phyloP scores from a whole-genome alignment of 225 moss, liverwort and hornwort genomes.

The Asterella californica region DNA sequence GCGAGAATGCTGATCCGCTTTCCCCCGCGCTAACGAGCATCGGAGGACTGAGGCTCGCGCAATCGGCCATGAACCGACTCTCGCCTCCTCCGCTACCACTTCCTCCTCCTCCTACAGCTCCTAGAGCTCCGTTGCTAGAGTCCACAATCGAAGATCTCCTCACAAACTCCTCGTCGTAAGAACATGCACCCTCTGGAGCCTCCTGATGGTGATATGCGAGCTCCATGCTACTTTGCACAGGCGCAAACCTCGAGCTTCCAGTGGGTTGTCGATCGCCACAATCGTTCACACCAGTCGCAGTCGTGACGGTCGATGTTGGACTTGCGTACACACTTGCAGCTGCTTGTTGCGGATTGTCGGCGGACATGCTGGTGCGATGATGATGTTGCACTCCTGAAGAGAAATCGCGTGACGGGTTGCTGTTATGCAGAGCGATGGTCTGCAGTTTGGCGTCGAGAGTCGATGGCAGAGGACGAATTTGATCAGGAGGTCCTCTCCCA shows the following conservation, averaged over 20 bases:
- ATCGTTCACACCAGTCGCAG: conserved; percentile 8
- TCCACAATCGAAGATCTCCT: conserved; percentile 1
- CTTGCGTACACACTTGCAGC: conserved; percentile 7
- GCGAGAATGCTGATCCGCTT: conserved; percentile 32
- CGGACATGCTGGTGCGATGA: not conserved
- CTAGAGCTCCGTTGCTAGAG: not conserved
- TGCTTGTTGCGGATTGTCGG: not conserved
- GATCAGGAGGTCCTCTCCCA: conserved; percentile 33
- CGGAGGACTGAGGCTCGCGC: conserved; percentile 23
- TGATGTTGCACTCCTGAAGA: conserved; percentile 25
- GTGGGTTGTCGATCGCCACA: conserved; percentile 3
- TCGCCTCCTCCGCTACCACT: not conserved
- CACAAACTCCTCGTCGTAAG: conserved; percentile 6
- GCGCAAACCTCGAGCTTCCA: not conserved
- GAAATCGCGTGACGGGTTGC: conserved; percentile 32
- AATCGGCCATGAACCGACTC: conserved; percentile 8
- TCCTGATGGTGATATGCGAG: not conserved
- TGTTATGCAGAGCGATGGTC: conserved; percentile 63
- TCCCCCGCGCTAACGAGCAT: conserved; percentile 42
- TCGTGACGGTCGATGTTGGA: conserved; percentile 17
- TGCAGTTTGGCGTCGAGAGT: conserved; percentile 69
- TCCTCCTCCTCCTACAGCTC: not conserved
- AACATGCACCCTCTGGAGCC: not conserved
- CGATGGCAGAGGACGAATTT: conserved; percentile 36
- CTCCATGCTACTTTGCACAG: conserved; percentile 6